Base-by-base conservation (phyloP, 495 filamentous ascomycete species). In the Penicillium egyptiacum region DNA sequence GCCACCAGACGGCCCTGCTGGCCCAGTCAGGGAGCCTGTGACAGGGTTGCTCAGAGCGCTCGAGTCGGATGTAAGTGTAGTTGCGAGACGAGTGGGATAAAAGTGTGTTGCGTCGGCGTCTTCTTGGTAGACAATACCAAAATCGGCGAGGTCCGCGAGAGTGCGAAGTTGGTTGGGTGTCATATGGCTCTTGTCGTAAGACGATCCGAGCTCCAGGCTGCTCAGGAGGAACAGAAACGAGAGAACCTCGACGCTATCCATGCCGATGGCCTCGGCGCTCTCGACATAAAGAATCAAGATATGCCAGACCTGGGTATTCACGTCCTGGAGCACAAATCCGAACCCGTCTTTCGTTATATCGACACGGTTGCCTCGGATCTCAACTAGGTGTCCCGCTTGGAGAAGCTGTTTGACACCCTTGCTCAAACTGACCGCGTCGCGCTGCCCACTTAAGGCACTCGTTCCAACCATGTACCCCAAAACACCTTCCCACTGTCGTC, bases 171-270 rank as follows among this genome's bases (percentile, higher is more conserved):
- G 92, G 3, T 88, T 86, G 20, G 86, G 79, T 5, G 89, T 88
- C 41, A 98, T 79, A 28, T 88, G 87, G 11, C 81, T 78, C 55
- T 89, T 94, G 63, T 87, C 86, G 76, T 98, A 98, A 20, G 88
- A 88, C 56, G 88, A 86, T 16, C 95, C 94, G 7, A 98, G 87
- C 66, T 96, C 91, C 42, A 98, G 82, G 55, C 86, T 91, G 37
- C 91, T 92, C n/a, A 98, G 86, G 72, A 96, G 88, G 74, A 98
- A 96, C 61, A 98, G 81, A 65, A 98, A 98, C 19, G 89, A 90
- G 35, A 98, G 87, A 63, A 98, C 88, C 63, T 98, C 95, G 49
- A 96, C 89, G 55, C 84, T 85, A 55, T 96, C 90, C 84, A 96
- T 89, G 20, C 82, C 80, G 41, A 91, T 82, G 67, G 76, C 75